Percentiles rank a stretch among this genome's conserved stretches.
Evolutionary conservation across 257 asterid species (phyloP).

Genomic region (Solanum megistacrolobum): DNA sequence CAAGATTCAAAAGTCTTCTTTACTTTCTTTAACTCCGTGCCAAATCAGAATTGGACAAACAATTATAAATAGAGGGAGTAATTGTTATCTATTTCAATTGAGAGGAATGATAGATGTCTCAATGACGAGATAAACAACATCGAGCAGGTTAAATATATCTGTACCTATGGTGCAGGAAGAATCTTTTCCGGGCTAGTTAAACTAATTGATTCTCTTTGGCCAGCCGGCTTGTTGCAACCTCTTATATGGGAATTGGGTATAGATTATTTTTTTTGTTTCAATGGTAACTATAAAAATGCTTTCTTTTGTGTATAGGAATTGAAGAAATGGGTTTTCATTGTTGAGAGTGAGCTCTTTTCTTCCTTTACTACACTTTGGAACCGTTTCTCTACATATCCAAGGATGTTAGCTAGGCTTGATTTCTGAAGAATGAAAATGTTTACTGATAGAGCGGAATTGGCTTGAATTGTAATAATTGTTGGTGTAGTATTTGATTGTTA

Average conservation of each 20-base stretch:
- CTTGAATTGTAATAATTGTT: background rate
- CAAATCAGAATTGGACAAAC: too few relatives aligned
- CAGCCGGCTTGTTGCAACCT: too few relatives aligned
- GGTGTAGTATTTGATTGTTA: background rate
- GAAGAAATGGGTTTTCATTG: background rate
- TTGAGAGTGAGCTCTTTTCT: background rate
- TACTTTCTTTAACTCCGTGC: too few relatives aligned
- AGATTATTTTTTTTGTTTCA: background rate
- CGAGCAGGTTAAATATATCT: background rate
- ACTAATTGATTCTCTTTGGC: too few relatives aligned
- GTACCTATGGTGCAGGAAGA: background rate
- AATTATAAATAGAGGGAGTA: too few relatives aligned
- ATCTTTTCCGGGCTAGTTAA: background rate
- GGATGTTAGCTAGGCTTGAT: background rate
- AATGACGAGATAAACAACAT: background rate
- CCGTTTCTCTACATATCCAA: background rate
- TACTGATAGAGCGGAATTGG: background rate
- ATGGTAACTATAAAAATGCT: too few relatives aligned
- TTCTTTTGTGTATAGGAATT: background rate
- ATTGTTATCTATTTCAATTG: background rate
- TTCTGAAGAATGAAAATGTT: background rate
- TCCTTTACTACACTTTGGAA: too few relatives aligned
- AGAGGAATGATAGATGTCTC: background rate
- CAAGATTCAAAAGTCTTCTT: too few relatives aligned
- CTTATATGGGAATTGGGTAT: background rate